Evolutionary conservation across 805 yeast genomes (phyloP).

Genomic region (Lipomyces orientalis): DNA sequence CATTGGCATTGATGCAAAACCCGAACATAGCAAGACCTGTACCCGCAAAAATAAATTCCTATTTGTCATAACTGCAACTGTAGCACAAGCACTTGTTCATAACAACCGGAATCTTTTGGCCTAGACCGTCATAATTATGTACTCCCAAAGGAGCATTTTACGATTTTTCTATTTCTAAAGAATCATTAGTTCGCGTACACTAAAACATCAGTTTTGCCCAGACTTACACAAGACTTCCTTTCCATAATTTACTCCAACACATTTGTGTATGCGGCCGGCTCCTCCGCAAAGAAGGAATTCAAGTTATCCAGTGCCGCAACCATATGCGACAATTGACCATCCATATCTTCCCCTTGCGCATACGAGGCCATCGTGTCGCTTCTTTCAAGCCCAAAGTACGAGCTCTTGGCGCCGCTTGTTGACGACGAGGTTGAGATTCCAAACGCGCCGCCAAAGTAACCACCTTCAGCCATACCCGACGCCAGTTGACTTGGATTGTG

Average conservation of each 20-base stretch:
- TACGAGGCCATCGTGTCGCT: constrained; percentile 51
- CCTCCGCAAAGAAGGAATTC: constrained; percentile 85
- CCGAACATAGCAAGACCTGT: background rate
- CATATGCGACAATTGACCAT: constrained; percentile 83
- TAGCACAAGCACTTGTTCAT: background rate
- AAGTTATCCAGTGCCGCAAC: constrained; percentile 90
- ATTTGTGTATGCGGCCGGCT: constrained; percentile 41
- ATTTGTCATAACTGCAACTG: background rate
- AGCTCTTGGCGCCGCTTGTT: constrained; percentile 12
- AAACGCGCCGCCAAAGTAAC: constrained; percentile 32
- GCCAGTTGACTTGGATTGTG: constrained; percentile 15
- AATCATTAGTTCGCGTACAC: background rate
- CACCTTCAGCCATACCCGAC: constrained; percentile 29
- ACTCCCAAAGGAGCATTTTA: background rate
- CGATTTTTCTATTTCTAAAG: background rate
- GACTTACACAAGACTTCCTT: background rate
- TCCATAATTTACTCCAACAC: constrained; percentile 22
- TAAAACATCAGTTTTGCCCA: background rate
- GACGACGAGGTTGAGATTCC: constrained; percentile 15
- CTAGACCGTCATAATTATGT: background rate
- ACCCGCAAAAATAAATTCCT: background rate
- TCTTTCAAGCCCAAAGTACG: constrained; percentile 40
- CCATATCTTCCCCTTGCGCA: constrained; percentile 58
- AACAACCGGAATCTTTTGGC: background rate
- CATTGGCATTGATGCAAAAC: background rate